Base-by-base conservation (phyloP, 352 stramenopile genomes). In the Blastocystis sp. region DNA sequence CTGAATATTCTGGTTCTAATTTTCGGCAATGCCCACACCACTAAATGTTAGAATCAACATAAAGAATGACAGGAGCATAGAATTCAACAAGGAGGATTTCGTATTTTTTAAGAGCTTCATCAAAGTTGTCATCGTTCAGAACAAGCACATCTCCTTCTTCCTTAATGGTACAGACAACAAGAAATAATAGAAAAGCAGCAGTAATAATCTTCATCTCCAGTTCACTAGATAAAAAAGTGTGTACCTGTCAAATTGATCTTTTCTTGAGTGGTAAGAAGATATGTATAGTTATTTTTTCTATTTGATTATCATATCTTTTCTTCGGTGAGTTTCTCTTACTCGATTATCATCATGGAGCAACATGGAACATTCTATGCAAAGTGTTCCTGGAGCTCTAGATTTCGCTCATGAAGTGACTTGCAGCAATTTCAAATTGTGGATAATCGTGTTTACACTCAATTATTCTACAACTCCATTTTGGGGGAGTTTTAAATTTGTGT, bases 21-120 rank as follows among this genome's bases (percentile, higher is more conserved):
- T 82, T 82, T 43, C 68, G 26, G 39, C 73, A 82, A 68, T 82
- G 50, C 20, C 47, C 45, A 43, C 73, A 82, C 73, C 73, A 82
- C 56, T 56, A 56, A 9, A 18, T 18, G 18, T 56, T 56, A 56
- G 9, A 56, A 9, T 20, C 9, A 20, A 20, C 9, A 9, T 56
- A 9, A 18, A 56, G 50, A 20, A 0, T 56, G 9, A 56, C 50
- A 56, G 73, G 73, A 62, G 73, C 73, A 66, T 82, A 82, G 53
- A 82, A 82, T 54, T 68, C 47, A 5, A 82, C 73, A 62, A 82
- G 41, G 18, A 64, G 50, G 34, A 64, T 82, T 53, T 82, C 68
- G 11, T 82, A 26, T 4, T 53, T 34, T 26, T 64, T 82, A 45
- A 82, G 41, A 13, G 50, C 47, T 26, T n/a, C n/a, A 43, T 82